Percentiles rank a stretch among this genome's conserved stretches.
Evolutionary conservation across 768 basidiomycete species (phyloP).

Genomic region (Boletus rufocinnamomeus): DNA sequence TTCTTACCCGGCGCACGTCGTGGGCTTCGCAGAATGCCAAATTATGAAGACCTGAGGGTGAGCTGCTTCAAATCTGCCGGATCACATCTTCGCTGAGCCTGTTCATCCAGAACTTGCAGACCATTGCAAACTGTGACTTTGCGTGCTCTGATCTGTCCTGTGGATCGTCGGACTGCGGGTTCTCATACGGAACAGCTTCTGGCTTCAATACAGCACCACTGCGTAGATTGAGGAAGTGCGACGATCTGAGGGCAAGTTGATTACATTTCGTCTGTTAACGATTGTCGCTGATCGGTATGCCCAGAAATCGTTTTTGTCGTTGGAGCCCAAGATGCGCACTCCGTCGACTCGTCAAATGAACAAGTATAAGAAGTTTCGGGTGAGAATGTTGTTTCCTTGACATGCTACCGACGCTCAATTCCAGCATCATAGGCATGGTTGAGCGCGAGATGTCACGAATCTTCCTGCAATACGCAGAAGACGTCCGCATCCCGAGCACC

Average conservation of each 20-base stretch:
- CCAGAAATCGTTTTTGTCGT: constrained; percentile 11
- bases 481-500: neutral
- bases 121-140: neutral
- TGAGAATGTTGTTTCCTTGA: neutral
- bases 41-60: constrained; percentile 24
- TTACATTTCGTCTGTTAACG: neutral
- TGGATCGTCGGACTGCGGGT: neutral
- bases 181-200: neutral
- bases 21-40: constrained; percentile 21
- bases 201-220: neutral
- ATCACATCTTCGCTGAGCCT: neutral
- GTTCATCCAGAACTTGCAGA: neutral
- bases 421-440: constrained; percentile 8
- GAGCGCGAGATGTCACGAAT: neutral
- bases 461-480: neutral
- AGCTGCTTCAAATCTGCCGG: neutral
- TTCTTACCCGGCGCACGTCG: neutral
- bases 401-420: neutral
- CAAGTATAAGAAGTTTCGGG: constrained; percentile 5
- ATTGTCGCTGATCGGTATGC: constrained; percentile 1
- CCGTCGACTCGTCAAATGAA: neutral
- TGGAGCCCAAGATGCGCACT: neutral
- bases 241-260: constrained; percentile 1
- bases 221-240: neutral
- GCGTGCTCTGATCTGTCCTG: neutral